Evolutionary conservation across 2,329 filamentous ascomycete species (phyloP), one percentile per base, ranked within the genome.

Genomic region (Aspergillus quadrilineatus): DNA sequence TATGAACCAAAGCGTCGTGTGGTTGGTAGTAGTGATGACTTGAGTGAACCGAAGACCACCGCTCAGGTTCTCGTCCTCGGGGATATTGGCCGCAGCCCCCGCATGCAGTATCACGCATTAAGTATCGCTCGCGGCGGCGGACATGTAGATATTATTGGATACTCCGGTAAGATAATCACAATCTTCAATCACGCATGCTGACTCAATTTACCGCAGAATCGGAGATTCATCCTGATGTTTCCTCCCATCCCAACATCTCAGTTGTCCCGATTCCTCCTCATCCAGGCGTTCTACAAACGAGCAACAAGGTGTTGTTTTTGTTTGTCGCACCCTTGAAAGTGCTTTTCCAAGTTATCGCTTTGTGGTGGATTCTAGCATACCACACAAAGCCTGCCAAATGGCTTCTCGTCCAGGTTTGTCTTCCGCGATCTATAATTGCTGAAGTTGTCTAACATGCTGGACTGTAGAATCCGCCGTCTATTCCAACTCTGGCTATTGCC

Each of bases 91-190:
- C 86, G 92, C 45, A 97, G 93, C 71, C 94, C 94, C 49, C 90
- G 94, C 55, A 99, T 99, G 93, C 92, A 97, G 70, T 97, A 99
- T 67, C 94, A 99, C 82, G 93, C 93, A 17, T 79, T 96, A 64
- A 97, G 93, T 71, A 86, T 97, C 67, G 90, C 91, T 41, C 89
- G 87, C 66, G 86, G 92, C 68, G 90, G 90, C 26, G 88, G 86
- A 6, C 81, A 82, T 34, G 93, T 97, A 17, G 87, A 93, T 70
- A 78, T 99, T 10, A 87, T 99, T 64, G 94, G 93, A 45, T 97
- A 97, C 71, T 81, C 88, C 70, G 90, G 91, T 92, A 72, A 60
- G 47, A 12, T 49, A 53, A 39, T 70, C 47, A 54, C 15, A 22
- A 2, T 1, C 26, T 17, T 28, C 36, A 22, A 60, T 5, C 5